Evolutionary conservation across 106 monocot genomes (phyloP).

Genomic region (Gastrodia elata): DNA sequence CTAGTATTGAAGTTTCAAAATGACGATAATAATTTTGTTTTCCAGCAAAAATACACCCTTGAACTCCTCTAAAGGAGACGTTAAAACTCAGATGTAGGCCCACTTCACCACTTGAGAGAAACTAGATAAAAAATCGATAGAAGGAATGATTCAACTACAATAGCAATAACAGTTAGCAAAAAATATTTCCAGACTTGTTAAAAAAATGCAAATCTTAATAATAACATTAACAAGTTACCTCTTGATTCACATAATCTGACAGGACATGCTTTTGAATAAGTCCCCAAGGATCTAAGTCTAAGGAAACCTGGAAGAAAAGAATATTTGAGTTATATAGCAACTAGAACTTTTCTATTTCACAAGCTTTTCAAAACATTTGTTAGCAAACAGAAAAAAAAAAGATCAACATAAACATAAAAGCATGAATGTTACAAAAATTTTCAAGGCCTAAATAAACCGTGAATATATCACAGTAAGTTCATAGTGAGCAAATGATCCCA

Average conservation of each 20-base stretch:
- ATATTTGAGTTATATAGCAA: neutral
- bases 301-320: conserved; percentile 57
- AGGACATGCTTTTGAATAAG: conserved; percentile 66
- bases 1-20: no score
- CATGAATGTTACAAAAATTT: neutral
- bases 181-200: neutral
- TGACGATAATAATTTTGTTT: no score
- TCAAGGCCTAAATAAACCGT: neutral
- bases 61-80: no score
- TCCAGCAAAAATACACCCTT: no score
- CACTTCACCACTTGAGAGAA: no score
- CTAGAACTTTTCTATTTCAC: neutral
- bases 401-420: neutral
- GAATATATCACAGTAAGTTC: neutral
- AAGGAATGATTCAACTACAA: neutral
- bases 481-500: neutral
- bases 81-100: no score
- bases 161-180: neutral
- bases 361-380: neutral
- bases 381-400: neutral
- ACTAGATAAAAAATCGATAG: no score
- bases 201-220: neutral
- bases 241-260: conserved; percentile 70
- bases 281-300: conserved; percentile 79
- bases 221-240: conserved; percentile 33